A percentile compares a stretch with the other conserved stretches of the same genome.
These are phyloP conservation scores for Amniculicola lignicola DNA, from an alignment of 495 filamentous ascomycete species.

Conservation along the genomic window DNA sequence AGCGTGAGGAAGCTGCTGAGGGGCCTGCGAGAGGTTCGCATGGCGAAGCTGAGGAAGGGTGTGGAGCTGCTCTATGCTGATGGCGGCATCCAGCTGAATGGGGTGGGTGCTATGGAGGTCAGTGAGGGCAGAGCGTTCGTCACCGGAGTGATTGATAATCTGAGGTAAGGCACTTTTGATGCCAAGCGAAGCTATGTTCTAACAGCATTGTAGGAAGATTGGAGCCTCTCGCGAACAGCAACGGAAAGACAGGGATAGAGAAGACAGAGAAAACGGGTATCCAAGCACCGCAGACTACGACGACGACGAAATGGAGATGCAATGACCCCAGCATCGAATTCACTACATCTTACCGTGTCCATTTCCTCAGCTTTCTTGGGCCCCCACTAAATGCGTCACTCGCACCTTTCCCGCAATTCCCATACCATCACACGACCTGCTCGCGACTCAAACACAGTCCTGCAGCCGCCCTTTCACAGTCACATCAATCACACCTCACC, in stretches of 20 bases:
- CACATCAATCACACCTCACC: too few species aligned
- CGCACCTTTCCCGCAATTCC: too few species aligned
- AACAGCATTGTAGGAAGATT: slow-evolving; percentile 38
- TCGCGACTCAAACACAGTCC: too few species aligned
- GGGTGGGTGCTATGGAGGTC: slow-evolving; percentile 88
- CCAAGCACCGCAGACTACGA: slow-evolving; percentile 36
- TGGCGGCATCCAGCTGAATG: slow-evolving; percentile 71
- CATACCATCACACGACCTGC: too few species aligned
- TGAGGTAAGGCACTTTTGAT: slow-evolving; percentile 53
- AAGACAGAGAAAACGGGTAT: slow-evolving; percentile 43
- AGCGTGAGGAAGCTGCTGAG: slow-evolving; percentile 71
- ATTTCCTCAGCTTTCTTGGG: background rate
- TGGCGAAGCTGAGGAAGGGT: slow-evolving; percentile 80
- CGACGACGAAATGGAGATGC: slow-evolving; percentile 42
- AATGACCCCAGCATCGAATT: slow-evolving; percentile 2
- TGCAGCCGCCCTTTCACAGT: too few species aligned
- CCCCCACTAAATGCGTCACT: too few species aligned
- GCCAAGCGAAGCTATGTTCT: background rate
- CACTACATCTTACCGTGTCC: background rate
- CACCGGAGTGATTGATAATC: slow-evolving; percentile 77
- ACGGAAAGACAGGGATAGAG: slow-evolving; percentile 39
- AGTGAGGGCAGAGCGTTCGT: slow-evolving; percentile 84
- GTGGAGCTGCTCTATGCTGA: slow-evolving; percentile 68
- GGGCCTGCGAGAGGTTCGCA: slow-evolving; percentile 81
- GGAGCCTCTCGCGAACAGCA: slow-evolving; percentile 43